Evolutionary conservation across 2,329 filamentous ascomycete genomes (phyloP).

Genomic region (Colletotrichum nymphaeae): DNA sequence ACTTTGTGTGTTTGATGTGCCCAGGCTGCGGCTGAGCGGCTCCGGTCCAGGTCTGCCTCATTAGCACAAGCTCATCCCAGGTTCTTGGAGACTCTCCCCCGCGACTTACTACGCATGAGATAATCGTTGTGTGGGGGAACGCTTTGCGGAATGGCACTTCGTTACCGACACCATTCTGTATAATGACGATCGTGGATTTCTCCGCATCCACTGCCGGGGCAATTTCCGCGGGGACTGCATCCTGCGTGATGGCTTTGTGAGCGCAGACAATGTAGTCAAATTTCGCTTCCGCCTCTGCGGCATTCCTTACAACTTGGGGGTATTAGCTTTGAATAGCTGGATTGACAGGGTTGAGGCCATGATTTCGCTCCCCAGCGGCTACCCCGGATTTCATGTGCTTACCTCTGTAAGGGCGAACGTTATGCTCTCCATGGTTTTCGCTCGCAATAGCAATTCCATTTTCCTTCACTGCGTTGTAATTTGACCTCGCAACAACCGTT

Average conservation of each 20-base stretch:
- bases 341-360: background rate
- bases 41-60: slow-evolving; percentile 60
- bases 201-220: slow-evolving; percentile 48
- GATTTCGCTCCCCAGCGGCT: no score
- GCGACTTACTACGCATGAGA: slow-evolving; percentile 65
- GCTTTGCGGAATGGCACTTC: slow-evolving; percentile 62
- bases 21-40: slow-evolving; percentile 62
- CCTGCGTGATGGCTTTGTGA: slow-evolving; percentile 63
- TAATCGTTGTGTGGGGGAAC: slow-evolving; percentile 63
- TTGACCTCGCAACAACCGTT: slow-evolving; percentile 70
- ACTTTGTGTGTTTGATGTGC: slow-evolving; percentile 59
- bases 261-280: slow-evolving; percentile 69
- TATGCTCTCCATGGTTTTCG: slow-evolving; percentile 65
- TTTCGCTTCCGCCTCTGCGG: slow-evolving; percentile 54
- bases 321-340: background rate
- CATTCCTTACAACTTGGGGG: slow-evolving; percentile 55
- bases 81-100: background rate
- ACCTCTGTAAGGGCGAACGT: slow-evolving; percentile 59
- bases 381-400: background rate
- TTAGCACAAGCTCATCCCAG: background rate
- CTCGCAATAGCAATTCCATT: slow-evolving; percentile 66
- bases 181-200: slow-evolving; percentile 65
- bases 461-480: slow-evolving; percentile 65
- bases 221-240: slow-evolving; percentile 47
- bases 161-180: slow-evolving; percentile 72